phyloP scores from a whole-genome alignment of 495 filamentous ascomycete genomes.

The Hypoxylon perforatum region DNA sequence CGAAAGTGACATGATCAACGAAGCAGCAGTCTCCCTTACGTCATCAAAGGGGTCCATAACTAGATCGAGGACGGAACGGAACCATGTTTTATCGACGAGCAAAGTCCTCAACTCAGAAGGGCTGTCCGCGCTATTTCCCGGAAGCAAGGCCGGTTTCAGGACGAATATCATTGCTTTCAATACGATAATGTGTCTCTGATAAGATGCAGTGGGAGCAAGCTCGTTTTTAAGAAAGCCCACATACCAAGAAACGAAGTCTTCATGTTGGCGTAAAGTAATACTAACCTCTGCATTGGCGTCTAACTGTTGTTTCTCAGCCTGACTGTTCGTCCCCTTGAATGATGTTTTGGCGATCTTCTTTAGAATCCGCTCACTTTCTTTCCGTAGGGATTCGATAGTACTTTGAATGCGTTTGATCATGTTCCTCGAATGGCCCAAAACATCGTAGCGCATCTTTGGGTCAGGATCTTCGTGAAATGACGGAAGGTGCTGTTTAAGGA shows the following conservation, averaged over 20 bases:
- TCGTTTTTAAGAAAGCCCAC: conserved; percentile 75
- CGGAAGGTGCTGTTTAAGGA: conserved; percentile 69
- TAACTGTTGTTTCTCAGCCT: conserved; percentile 31
- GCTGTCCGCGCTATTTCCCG: conserved; percentile 14
- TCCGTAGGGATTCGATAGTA: conserved; percentile 48
- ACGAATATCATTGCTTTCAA: conserved; percentile 73
- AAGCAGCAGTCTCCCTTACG: conserved; percentile 74
- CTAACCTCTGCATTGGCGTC: background rate
- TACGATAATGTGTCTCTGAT: conserved; percentile 86
- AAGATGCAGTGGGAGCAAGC: conserved; percentile 79
- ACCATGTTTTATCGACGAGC: conserved; percentile 60
- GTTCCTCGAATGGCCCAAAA: conserved; percentile 72
- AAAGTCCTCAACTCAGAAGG: conserved; percentile 30
- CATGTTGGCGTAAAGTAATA: conserved; percentile 54
- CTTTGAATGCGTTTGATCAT: conserved; percentile 73
- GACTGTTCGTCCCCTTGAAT: background rate
- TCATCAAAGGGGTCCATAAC: conserved; percentile 93
- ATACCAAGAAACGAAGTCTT: conserved; percentile 75
- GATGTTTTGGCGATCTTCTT: conserved; percentile 30
- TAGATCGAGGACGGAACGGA: conserved; percentile 78
- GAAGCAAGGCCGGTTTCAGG: conserved; percentile 53
- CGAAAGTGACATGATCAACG: conserved; percentile 62
- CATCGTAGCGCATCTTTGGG: conserved; percentile 80
- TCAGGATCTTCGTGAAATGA: conserved; percentile 85
- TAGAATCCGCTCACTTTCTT: conserved; percentile 23